Conservation (phyloP, 805 yeast genomes). For the Candida nonsorbophila region DNA sequence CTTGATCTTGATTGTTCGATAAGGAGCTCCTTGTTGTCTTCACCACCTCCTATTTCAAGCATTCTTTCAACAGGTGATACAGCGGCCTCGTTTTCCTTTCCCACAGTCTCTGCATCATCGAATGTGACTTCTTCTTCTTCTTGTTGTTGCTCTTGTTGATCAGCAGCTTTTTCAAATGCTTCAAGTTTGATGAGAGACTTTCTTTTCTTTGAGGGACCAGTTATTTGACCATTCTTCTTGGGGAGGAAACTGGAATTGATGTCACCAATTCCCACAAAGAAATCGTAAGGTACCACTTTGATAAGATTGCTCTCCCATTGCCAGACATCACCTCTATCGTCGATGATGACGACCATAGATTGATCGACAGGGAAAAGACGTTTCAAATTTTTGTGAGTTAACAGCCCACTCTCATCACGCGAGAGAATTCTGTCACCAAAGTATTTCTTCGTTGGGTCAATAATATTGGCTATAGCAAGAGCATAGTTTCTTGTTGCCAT, state of each 20-base stretch:
- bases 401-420: constrained; percentile 90
- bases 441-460: constrained; percentile 81
- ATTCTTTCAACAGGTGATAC: constrained; percentile 45
- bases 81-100: constrained; percentile 3
- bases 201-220: constrained; percentile 61
- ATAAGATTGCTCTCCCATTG: constrained; percentile 90
- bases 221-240: constrained; percentile 53
- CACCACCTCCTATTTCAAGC: constrained; percentile 46
- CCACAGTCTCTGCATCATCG: constrained; percentile 6
- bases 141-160: background rate
- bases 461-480: constrained; percentile 76
- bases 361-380: constrained; percentile 94
- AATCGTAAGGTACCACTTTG: constrained; percentile 92
- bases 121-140: constrained; percentile 4
- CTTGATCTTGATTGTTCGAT: constrained; percentile 58
- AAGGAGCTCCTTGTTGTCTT: constrained; percentile 42
- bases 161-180: constrained; percentile 24
- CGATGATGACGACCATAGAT: constrained; percentile 92
- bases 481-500: constrained; percentile 98
- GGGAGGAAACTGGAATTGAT: constrained; percentile 91
- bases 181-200: constrained; percentile 54
- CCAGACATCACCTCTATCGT: constrained; percentile 99
- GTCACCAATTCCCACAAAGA: constrained; percentile 96
- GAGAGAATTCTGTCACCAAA: constrained; percentile 91
- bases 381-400: constrained; percentile 83